Base-by-base conservation (phyloP, 352 stramenopile genomes). In the Thalassiosira ordinaria region DNA sequence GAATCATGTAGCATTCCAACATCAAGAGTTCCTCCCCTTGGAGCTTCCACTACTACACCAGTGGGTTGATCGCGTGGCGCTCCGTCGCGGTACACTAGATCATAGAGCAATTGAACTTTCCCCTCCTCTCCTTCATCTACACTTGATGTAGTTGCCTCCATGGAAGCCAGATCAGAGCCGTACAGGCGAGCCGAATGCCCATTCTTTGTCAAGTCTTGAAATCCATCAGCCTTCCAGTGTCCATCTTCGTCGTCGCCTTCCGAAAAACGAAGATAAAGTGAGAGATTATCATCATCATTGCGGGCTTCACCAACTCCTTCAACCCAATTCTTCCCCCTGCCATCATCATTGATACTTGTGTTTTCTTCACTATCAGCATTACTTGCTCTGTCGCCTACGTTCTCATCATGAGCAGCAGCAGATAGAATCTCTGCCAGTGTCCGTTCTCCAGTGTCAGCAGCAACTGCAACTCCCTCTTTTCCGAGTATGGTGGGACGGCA, bases 251-350 rank as follows among this genome's bases (percentile, higher is more conserved):
- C 88, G 2, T 53, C 86, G 24, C 90, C 90, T 73, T 95, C 90
- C 13, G 88, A 95, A 46, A 95, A 90, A 53, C 90, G 72, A 57
- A 89, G 82, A 59, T 95, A 95, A 7, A 87, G 80, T 14, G 83
- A 91, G 5, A 95, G 77, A 68, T 95, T 95, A 41, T 93, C 90
- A 81, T 94, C 90, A 67, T 94, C 90, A 33, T 81, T 72, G 14
- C 82, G 74, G 22, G 80, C 84, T 82, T 95, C 88, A 24, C 90
- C 90, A 65, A 95, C 68, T 46, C 87, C 78, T 74, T 91, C 77
- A 20, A 91, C 67, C 90, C 90, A 95, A 55, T 84, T 80, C 60
- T 90, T 84, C 57, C 61, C 59, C 64, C 18, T 56, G 22, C 49
- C 52, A n/a, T n/a, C n/a, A n/a, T n/a, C n/a, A n/a, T 63, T 62